Conservation (phyloP, 768 basidiomycete species). For the Brasilioporus rufonigricans region DNA sequence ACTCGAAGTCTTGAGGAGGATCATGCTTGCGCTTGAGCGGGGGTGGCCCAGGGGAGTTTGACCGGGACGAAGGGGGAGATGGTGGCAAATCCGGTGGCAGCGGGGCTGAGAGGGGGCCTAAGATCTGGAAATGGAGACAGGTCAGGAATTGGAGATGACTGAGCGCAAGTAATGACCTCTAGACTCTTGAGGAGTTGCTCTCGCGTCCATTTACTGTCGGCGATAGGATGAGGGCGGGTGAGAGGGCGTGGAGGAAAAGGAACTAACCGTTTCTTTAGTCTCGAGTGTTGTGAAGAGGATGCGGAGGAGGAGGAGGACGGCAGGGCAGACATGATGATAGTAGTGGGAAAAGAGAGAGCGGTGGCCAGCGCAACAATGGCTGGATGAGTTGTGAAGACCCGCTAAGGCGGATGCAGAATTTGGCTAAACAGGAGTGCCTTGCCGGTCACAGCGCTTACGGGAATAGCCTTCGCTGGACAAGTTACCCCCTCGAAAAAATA, state of each 20-base stretch:
- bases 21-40: slow-evolving; percentile 40
- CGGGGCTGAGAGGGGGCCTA: slow-evolving; percentile 37
- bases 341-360: slow-evolving; percentile 39
- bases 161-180: slow-evolving; percentile 32
- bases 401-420: slow-evolving; percentile 34
- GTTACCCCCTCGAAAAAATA: not conserved
- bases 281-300: slow-evolving; percentile 20
- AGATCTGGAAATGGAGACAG: slow-evolving; percentile 32
- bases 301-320: slow-evolving; percentile 23
- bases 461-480: slow-evolving; percentile 17
- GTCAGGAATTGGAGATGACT: slow-evolving; percentile 17
- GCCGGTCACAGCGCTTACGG: slow-evolving; percentile 37
- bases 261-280: slow-evolving; percentile 22
- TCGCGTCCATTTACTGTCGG: slow-evolving; percentile 32
- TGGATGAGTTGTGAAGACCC: slow-evolving; percentile 32
- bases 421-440: slow-evolving; percentile 36
- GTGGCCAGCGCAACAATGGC: slow-evolving; percentile 44
- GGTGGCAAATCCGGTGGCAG: slow-evolving; percentile 45
- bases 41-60: slow-evolving; percentile 38
- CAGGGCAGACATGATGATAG: slow-evolving; percentile 34
- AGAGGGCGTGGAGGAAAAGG: slow-evolving; percentile 4
- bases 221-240: slow-evolving; percentile 27
- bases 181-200: slow-evolving; percentile 40
- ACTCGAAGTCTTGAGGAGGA: slow-evolving; percentile 23
- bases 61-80: slow-evolving; percentile 44